Evolutionary conservation across 345 rosid species (phyloP).

Genomic region (Clausena lansium): DNA sequence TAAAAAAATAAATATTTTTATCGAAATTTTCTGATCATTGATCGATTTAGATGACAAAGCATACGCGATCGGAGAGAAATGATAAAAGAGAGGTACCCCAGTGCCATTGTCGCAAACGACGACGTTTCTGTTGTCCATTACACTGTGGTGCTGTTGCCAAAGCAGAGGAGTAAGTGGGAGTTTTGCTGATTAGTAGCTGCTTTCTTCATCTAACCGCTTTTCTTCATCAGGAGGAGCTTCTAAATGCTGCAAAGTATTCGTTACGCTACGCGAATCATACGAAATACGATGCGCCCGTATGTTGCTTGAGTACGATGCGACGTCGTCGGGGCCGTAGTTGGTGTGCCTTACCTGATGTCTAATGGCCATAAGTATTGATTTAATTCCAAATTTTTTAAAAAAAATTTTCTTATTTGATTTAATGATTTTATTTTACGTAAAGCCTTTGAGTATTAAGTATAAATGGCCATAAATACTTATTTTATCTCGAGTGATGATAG

Average conservation of each 20-base stretch:
- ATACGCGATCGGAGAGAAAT: neutral
- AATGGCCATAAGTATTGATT: too few species aligned
- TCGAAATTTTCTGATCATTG: neutral
- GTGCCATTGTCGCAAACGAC: constrained; percentile 98
- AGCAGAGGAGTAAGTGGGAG: neutral
- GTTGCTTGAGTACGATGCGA: neutral
- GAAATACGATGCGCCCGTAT: neutral
- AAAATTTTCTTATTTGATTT: too few species aligned
- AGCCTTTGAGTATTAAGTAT: too few species aligned
- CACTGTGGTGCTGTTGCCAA: neutral
- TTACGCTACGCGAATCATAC: neutral
- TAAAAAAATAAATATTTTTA: neutral
- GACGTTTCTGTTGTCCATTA: constrained; percentile 79
- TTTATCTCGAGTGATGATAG: too few species aligned
- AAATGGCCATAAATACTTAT: too few species aligned
- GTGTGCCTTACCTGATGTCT: too few species aligned
- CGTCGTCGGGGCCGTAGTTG: too few species aligned
- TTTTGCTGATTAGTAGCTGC: neutral
- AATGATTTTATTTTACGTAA: too few species aligned
- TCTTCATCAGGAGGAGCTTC: constrained; percentile 13
- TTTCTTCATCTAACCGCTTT: constrained; percentile 1
- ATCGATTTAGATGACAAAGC: neutral
- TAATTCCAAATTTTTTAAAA: too few species aligned
- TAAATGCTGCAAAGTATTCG: constrained; percentile 25
- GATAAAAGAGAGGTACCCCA: constrained; percentile 51